Conservation (phyloP, 768 basidiomycete species). For the Russula sp. region DNA sequence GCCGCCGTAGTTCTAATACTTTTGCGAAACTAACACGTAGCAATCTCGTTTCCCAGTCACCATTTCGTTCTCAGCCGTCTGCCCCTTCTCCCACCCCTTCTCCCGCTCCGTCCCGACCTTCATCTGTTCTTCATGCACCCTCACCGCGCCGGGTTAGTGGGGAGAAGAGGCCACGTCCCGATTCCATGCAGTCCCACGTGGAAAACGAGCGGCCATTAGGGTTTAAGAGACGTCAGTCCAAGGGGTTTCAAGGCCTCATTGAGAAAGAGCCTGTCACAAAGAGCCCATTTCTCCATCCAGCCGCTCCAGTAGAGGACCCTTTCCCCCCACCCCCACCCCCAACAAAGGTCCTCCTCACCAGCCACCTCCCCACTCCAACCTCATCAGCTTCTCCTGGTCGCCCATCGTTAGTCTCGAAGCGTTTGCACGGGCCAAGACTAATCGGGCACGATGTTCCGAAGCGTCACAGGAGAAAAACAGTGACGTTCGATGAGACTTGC, state of each 20-base stretch:
- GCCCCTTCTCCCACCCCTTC: slow-evolving; percentile 38
- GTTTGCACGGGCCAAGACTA: slow-evolving; percentile 73
- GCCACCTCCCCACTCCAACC: slow-evolving; percentile 32
- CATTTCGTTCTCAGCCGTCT: slow-evolving; percentile 69
- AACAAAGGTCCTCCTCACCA: slow-evolving; percentile 15
- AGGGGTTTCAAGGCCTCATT: slow-evolving; percentile 66
- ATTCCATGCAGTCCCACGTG: slow-evolving; percentile 66
- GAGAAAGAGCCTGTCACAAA: slow-evolving; percentile 77
- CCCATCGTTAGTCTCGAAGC: slow-evolving; percentile 65
- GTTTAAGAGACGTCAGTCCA: slow-evolving; percentile 72
- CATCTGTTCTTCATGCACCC: slow-evolving; percentile 38
- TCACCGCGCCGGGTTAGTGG: slow-evolving; percentile 60
- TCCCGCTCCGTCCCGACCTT: slow-evolving; percentile 31
- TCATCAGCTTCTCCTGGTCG: slow-evolving; percentile 52
- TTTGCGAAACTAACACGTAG: slow-evolving; percentile 75
- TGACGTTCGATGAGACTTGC: slow-evolving; percentile 74
- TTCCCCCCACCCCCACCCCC: slow-evolving; percentile 33
- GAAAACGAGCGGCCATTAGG: slow-evolving; percentile 71
- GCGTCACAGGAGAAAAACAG: slow-evolving; percentile 67
- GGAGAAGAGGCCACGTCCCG: slow-evolving; percentile 73
- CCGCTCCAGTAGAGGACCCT: slow-evolving; percentile 30
- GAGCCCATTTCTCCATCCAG: slow-evolving; percentile 65
- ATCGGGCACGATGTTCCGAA: slow-evolving; percentile 36
- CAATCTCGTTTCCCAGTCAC: slow-evolving; percentile 82
- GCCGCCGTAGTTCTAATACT: slow-evolving; percentile 71